Evolutionary conservation across 2,329 filamentous ascomycete species (phyloP), one percentile per base, ranked within the genome.

Genomic region (Fonsecaea monophora): DNA sequence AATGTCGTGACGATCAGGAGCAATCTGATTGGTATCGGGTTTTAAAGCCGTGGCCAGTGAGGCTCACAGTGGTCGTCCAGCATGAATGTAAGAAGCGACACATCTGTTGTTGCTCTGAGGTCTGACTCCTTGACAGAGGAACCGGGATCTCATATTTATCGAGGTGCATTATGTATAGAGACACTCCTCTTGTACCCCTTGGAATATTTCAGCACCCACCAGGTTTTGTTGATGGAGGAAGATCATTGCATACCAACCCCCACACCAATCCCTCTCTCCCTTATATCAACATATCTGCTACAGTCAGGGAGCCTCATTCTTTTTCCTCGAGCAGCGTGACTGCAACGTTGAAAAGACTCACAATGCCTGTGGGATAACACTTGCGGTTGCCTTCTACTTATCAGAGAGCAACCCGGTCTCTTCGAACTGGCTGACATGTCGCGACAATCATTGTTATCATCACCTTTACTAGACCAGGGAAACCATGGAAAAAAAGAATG

Each of bases 1-100:
- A 54, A 54, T 21, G 34, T 66, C 3, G 53, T 62, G 5, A 54
- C 34, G 13, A 25, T 66, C 25, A 66, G 45, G 21, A 67, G 42
- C 38, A 60, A 60, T 50, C 12, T 60, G 15, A 38, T n/a, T 30
- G 4, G 37, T 38, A 45, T 58, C 12, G 21, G 30, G 30, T 32
- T 32, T 32, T 32, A 32, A 32, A 32, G 30, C 30, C 30, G 4
- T 32, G 30, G 6, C 30, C 30, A 6, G 30, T 32, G 30, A 32
- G 30, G 42, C n/a, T 48, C n/a, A 21, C n/a, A 18, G 6, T 7
- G 21, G 18, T n/a, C 2, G 18, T 21, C n/a, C 18, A 9, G 9
- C 42, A 2, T 48, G n/a, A 48, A 21, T 25, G 12, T 21, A 21
- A 3, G 7, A 2, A 21, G 3, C 18, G 42, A 21, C 18, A 0